Percentiles rank a stretch among this genome's conserved stretches.
Evolutionary conservation across 2,329 filamentous ascomycete species (phyloP).

Genomic region (Scedosporium minutisporum): DNA sequence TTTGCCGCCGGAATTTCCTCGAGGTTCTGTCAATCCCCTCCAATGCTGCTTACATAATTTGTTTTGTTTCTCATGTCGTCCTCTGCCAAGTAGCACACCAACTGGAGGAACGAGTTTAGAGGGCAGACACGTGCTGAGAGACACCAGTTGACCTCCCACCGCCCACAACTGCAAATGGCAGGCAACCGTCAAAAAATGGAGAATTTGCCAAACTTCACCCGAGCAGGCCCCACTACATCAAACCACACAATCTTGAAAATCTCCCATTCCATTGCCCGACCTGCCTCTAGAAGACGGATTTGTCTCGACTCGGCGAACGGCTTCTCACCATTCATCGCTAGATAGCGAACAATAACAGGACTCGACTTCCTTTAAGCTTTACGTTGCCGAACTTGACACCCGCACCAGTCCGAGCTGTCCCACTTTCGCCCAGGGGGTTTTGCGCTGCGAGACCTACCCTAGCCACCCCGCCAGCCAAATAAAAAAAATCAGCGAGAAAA

Average conservation of each 20-base stretch:
- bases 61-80: background rate
- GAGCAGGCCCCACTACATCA: constrained; percentile 3
- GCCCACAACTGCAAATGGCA: background rate
- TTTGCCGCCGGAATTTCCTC: background rate
- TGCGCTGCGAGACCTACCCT: background rate
- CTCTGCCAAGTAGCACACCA: no score
- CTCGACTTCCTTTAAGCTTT: background rate
- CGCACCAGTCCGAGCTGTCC: background rate
- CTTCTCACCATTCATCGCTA: background rate
- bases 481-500: constrained; percentile 6
- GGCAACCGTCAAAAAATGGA: constrained; percentile 1
- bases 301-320: background rate
- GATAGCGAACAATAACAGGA: background rate
- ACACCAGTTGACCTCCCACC: background rate
- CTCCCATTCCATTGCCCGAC: background rate
- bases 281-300: background rate
- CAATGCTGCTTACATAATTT: background rate
- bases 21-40: no score
- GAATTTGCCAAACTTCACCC: constrained; percentile 5
- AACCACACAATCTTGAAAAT: constrained; percentile 8
- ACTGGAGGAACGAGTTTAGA: background rate
- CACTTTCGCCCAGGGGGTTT: background rate
- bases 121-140: constrained; percentile 1
- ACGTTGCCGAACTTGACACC: background rate
- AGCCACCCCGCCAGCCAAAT: background rate